These are phyloP conservation scores for Candida tropicalis DNA, from an alignment of 1,139 yeast species.

Conservation along the genomic window DNA sequence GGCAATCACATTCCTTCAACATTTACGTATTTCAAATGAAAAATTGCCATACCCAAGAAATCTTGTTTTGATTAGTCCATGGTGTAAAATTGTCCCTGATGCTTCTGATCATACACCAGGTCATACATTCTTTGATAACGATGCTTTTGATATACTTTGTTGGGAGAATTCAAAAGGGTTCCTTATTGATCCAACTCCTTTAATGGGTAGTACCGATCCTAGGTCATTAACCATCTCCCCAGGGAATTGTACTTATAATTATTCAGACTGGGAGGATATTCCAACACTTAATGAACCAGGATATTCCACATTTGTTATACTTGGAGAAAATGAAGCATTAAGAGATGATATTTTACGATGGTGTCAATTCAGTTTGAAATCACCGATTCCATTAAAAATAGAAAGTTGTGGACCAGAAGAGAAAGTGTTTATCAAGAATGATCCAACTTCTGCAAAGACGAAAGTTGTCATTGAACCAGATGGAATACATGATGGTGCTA, in stretches of 20 bases:
- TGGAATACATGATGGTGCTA: conserved; percentile 45
- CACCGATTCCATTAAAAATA: conserved; percentile 25
- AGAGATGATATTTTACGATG: conserved; percentile 45
- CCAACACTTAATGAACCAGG: conserved; percentile 32
- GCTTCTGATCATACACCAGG: conserved; percentile 25
- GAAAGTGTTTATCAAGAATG: conserved; percentile 21
- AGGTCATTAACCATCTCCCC: conserved; percentile 19
- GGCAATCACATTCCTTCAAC: conserved; percentile 32
- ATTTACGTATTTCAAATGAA: conserved; percentile 21
- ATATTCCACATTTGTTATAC: conserved; percentile 31
- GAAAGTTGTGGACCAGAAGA: conserved; percentile 24
- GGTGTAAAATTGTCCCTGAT: conserved; percentile 31
- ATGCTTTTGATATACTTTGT: conserved; percentile 33
- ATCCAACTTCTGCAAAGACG: conserved; percentile 19
- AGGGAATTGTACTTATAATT: conserved; percentile 19
- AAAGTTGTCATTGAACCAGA: conserved; percentile 40
- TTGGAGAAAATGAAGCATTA: conserved; percentile 48
- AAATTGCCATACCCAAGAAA: conserved; percentile 31
- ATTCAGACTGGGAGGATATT: conserved; percentile 37
- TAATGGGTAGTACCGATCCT: conserved; percentile 18
- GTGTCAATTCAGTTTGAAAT: conserved; percentile 35
- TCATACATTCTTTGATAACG: conserved; percentile 38
- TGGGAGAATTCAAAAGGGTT: conserved; percentile 13
- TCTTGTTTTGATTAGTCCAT: conserved; percentile 41
- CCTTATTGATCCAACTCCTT: not conserved